Percentiles rank a stretch among this genome's conserved stretches.
Conservation (phyloP, 768 basidiomycete species). For the Agaricus subrufescens region DNA sequence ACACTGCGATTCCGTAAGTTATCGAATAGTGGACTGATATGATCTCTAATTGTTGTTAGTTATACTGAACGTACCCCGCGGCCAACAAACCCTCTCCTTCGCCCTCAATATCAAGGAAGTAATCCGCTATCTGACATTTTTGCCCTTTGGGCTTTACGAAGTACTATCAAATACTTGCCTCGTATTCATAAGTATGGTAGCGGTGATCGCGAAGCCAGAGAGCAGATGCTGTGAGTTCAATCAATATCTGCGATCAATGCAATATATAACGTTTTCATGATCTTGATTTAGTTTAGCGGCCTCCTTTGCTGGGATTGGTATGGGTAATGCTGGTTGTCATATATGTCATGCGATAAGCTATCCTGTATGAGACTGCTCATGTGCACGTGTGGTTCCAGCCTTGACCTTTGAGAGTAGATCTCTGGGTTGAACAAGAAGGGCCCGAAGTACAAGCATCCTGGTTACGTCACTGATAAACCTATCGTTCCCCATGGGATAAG, state of each 20-base stretch:
- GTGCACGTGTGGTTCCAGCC: background rate
- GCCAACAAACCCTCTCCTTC: conserved; percentile 82
- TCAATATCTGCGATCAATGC: background rate
- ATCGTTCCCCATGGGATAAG: conserved; percentile 93
- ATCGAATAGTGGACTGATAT: background rate
- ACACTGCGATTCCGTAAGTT: conserved; percentile 85
- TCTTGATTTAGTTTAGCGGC: conserved; percentile 65
- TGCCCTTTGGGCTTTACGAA: conserved; percentile 87
- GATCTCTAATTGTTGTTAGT: conserved; percentile 26
- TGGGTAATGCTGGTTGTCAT: conserved; percentile 91
- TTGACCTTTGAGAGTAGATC: conserved; percentile 44
- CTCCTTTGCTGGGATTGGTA: conserved; percentile 93
- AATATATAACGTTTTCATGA: background rate
- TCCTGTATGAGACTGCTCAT: conserved; percentile 42
- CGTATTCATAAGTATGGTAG: conserved; percentile 69
- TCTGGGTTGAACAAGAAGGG: conserved; percentile 94
- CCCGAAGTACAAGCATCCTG: conserved; percentile 87
- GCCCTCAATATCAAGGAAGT: conserved; percentile 91
- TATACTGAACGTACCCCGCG: conserved; percentile 91
- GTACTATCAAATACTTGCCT: conserved; percentile 86
- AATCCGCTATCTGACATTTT: conserved; percentile 96
- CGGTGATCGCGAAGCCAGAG: conserved; percentile 79
- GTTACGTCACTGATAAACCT: conserved; percentile 79
- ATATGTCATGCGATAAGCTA: conserved; percentile 88
- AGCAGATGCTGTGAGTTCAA: conserved; percentile 78